phyloP scores from a whole-genome alignment of 2,329 filamentous ascomycete genomes.

The Metarhizium guizhouense region DNA sequence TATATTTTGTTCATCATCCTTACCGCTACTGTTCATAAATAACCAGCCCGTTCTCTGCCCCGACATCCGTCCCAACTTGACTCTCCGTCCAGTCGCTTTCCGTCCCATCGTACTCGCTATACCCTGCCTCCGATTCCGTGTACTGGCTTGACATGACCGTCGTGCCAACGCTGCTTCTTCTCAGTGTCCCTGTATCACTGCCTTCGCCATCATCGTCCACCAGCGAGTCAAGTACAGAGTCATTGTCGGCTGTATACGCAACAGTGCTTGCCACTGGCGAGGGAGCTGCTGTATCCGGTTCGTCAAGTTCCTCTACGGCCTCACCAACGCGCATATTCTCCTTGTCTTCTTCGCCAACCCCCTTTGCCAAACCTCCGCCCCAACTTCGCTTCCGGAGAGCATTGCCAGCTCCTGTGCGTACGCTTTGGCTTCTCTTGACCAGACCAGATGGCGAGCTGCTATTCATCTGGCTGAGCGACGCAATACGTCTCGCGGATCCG shows the following conservation, averaged over 20 bases:
- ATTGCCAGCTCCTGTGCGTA: slow-evolving; percentile 49
- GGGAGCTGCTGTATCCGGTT: slow-evolving; percentile 17
- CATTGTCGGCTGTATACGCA: slow-evolving; percentile 6
- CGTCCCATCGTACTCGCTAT: slow-evolving; percentile 31
- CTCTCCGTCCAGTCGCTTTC: slow-evolving; percentile 43
- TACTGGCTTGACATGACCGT: slow-evolving; percentile 36
- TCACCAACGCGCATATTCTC: slow-evolving; percentile 57
- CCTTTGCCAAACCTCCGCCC: slow-evolving; percentile 43
- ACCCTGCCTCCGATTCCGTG: slow-evolving; percentile 26
- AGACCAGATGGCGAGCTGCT: slow-evolving; percentile 58
- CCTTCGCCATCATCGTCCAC: slow-evolving; percentile 12
- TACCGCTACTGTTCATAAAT: slow-evolving; percentile 17
- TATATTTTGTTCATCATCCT: neutral
- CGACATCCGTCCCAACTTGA: slow-evolving; percentile 13
- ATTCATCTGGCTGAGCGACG: slow-evolving; percentile 84
- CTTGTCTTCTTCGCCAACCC: slow-evolving; percentile 47
- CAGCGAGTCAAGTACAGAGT: slow-evolving; percentile 10
- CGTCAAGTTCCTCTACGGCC: slow-evolving; percentile 48
- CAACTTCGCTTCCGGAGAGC: slow-evolving; percentile 60
- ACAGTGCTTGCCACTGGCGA: slow-evolving; percentile 4
- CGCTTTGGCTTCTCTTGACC: slow-evolving; percentile 70
- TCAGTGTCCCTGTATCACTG: slow-evolving; percentile 43
- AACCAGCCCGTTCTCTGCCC: slow-evolving; percentile 24
- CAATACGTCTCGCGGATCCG: slow-evolving; percentile 65
- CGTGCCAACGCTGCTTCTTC: slow-evolving; percentile 38